Evolutionary conservation across 2,329 filamentous ascomycete genomes (phyloP), one percentile per base, ranked within the genome.

Genomic region (Nectriaceae sp.): DNA sequence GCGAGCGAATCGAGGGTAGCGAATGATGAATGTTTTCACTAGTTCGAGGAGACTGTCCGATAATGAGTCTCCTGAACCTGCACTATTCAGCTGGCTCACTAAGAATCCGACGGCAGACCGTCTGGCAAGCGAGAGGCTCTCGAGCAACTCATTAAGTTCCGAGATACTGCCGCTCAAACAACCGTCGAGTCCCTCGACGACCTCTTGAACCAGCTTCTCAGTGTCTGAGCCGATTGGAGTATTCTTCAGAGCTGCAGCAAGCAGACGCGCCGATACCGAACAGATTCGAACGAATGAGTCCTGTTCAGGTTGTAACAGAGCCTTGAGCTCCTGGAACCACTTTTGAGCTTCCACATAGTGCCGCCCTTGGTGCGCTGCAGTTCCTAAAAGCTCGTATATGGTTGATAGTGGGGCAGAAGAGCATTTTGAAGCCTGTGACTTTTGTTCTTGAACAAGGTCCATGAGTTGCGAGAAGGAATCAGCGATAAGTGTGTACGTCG

Each of bases 91-190:
- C 10, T 56, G 60, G 6, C 54, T 62, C 51, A 69, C 66, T 4
- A 86, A 63, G 4, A 80, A 50, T 2, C 73, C 73, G 42, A 83
- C 76, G 2, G 75, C 75, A 4, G 78, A 76, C 53, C 80, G 79
- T 52, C 84, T 74, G 16, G 79, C 74, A 3, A 74, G 66, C 26
- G 78, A 82, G 4, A 87, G 69, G 50, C 80, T 80, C 6, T 72
- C 70, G 20, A 87, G 67, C 1, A 87, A 72, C 44, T 85, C 82
- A 38, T 87, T 82, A 22, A 87, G 72, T 49, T 87, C 83, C 1
- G 70, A 64, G 6, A 74, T 70, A 21, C 82, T 83, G 3, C 84
- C 84, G 52, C 80, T 81, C 24, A 87, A 70, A 11, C 79, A 73
- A 0, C 79, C 80, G 48, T 83, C 78, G n/a, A 87, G 67, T 2